Base-by-base conservation (phyloP, 495 filamentous ascomycete species). In the Penicillium soppii region DNA sequence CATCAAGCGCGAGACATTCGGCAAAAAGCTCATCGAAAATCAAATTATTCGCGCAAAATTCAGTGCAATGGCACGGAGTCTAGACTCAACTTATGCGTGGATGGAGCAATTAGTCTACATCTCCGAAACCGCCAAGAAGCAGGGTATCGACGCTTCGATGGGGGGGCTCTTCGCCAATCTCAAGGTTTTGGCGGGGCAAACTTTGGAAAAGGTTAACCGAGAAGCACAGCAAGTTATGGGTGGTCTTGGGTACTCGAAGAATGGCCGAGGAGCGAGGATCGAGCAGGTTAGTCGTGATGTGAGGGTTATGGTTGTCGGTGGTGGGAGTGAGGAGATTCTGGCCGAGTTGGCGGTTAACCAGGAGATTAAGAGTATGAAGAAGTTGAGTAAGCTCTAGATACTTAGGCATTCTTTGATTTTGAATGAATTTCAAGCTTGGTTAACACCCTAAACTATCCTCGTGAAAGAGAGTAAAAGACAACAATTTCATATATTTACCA, bases 171-270 rank as follows among this genome's bases (percentile, higher is more conserved):
- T 62, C 20, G 64, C 61, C 4, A 62, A 60, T 12, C 52, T 66
- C 15, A 83, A 82, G 59, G 77, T 81, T 2, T 61, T 70, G 35
- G 76, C 72, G 3, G 77, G 72, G 0, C 66, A 67, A 17, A 69
- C 73, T 13, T 47, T 81, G 22, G 80, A 83, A 59, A 66, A 67
- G 57, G 72, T 72, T 9, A 72, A 69, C 37, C 58, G 79, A 5
- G 79, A 82, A 53, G 70, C 78, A 0, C 78, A 81, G 68, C 79
- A 82, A 54, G 66, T 81, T 12, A 67, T 82, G 58, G 78, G 79
- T 16, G 78, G 78, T 5, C 62, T 72, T 20, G 78, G 78, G 10
- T 78, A 78, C 47, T 67, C 71, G 38, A 69, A 66, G 32, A 63
- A 62, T 33, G 74, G 75, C 0, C 67, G 65, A 21, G 76, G 76